Evolutionary conservation across 352 stramenopile genomes (phyloP).

Genomic region (Phytopythium mirpurense): DNA sequence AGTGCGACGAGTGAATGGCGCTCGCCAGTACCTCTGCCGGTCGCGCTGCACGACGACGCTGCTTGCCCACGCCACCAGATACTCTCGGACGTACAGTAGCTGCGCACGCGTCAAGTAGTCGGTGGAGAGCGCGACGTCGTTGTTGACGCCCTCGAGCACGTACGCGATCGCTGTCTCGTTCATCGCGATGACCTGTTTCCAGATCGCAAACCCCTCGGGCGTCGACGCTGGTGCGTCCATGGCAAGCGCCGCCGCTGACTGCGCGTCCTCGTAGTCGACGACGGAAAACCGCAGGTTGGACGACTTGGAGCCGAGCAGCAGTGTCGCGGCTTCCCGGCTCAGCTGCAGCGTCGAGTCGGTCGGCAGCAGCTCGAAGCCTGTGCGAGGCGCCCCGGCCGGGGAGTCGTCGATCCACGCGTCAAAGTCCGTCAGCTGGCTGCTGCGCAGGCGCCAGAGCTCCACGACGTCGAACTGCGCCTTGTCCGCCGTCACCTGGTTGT

Average conservation of each 20-base stretch:
- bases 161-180: slow-evolving; percentile 51
- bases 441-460: slow-evolving; percentile 37
- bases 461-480: slow-evolving; percentile 41
- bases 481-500: slow-evolving; percentile 29
- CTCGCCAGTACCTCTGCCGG: slow-evolving; percentile 56
- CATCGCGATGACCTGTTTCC: slow-evolving; percentile 68
- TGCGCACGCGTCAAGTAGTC: slow-evolving; percentile 59
- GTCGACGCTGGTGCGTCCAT: slow-evolving; percentile 28
- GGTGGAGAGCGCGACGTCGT: slow-evolving; percentile 35
- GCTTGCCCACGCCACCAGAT: slow-evolving; percentile 48
- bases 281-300: slow-evolving; percentile 67
- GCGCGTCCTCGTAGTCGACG: slow-evolving; percentile 45
- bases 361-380: slow-evolving; percentile 60
- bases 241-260: slow-evolving; percentile 13
- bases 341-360: slow-evolving; percentile 27
- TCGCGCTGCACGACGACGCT: slow-evolving; percentile 43
- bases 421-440: slow-evolving; percentile 37
- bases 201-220: slow-evolving; percentile 59
- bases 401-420: slow-evolving; percentile 62
- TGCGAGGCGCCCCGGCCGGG: slow-evolving; percentile 34
- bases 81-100: slow-evolving; percentile 50
- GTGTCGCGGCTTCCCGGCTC: slow-evolving; percentile 47
- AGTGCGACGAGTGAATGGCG: slow-evolving; percentile 37
- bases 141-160: slow-evolving; percentile 54
- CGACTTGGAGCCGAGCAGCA: slow-evolving; percentile 41